Evolutionary conservation across 108 stramenopile species (phyloP).

Genomic region (Fragilariopsis cylindrus): DNA sequence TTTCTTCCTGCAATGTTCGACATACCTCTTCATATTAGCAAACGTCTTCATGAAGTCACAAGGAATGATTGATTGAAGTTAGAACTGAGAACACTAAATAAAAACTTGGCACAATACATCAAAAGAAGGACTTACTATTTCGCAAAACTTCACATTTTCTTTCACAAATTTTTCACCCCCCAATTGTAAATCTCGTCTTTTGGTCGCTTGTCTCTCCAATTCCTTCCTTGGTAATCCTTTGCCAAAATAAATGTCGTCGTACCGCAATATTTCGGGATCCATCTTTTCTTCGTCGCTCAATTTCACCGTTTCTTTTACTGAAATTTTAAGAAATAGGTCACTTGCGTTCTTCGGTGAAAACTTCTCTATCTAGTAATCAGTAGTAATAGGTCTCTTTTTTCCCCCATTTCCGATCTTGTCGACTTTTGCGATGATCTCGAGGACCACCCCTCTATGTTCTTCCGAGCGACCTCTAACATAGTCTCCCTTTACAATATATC

Average conservation of each 20-base stretch:
- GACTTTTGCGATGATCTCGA: background rate
- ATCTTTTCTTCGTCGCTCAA: background rate
- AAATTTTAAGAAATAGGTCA: too few species aligned
- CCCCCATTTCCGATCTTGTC: background rate
- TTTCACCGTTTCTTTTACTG: background rate
- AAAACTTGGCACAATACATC: background rate
- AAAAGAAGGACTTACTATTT: constrained; percentile 4
- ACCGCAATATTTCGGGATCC: background rate
- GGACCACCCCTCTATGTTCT: background rate
- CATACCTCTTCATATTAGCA: background rate
- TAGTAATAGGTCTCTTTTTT: background rate
- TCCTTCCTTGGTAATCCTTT: constrained; percentile 1
- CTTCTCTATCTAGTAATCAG: too few species aligned
- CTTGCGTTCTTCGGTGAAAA: too few species aligned
- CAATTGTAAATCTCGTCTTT: background rate
- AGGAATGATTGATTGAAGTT: background rate
- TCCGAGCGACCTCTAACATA: background rate
- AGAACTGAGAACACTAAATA: background rate
- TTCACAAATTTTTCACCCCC: background rate
- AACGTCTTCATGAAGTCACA: background rate
- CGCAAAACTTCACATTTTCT: background rate
- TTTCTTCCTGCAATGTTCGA: background rate
- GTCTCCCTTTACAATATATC: background rate
- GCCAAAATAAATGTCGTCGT: constrained; percentile 1
- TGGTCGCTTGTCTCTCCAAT: background rate